Conservation (phyloP, 1,139 yeast genomes). For the Pichia sp. region DNA sequence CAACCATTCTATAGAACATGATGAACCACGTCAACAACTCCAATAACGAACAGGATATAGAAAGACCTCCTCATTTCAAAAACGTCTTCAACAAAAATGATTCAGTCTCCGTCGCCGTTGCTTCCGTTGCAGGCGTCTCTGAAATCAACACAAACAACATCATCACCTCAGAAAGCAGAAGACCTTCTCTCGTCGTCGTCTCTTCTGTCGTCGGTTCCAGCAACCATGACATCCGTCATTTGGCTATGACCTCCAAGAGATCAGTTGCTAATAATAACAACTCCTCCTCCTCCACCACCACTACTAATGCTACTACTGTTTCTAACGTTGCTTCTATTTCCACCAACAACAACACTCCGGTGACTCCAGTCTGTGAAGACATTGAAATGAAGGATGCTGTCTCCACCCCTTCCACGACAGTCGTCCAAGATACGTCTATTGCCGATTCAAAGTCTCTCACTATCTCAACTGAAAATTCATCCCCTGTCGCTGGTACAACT, state of each 20-base stretch:
- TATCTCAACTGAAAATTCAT: not conserved
- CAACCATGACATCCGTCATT: not conserved
- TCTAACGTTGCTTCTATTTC: no score
- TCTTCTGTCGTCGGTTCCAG: not conserved
- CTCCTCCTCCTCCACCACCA: no score
- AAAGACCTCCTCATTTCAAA: conserved; percentile 31
- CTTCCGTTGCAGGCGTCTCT: conserved; percentile 5
- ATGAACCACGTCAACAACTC: conserved; percentile 33
- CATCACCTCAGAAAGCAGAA: conserved; percentile 28
- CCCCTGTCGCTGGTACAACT: not conserved
- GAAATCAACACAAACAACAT: conserved; percentile 16
- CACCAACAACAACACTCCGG: no score
- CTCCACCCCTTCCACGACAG: not conserved
- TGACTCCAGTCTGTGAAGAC: not conserved
- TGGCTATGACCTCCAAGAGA: not conserved
- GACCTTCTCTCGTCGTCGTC: conserved; percentile 28
- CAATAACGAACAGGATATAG: conserved; percentile 28
- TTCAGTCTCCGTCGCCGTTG: conserved; percentile 14
- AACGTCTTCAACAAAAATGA: conserved; percentile 22
- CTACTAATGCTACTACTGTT: no score
- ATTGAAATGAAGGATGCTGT: not conserved
- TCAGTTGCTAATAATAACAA: no score
- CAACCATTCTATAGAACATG: no score
- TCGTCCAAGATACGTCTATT: no score
- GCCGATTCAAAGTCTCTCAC: not conserved